These are phyloP conservation scores for Elsinoe necatrix DNA, from an alignment of 2,329 filamentous ascomycete species.

Conservation along the genomic window DNA sequence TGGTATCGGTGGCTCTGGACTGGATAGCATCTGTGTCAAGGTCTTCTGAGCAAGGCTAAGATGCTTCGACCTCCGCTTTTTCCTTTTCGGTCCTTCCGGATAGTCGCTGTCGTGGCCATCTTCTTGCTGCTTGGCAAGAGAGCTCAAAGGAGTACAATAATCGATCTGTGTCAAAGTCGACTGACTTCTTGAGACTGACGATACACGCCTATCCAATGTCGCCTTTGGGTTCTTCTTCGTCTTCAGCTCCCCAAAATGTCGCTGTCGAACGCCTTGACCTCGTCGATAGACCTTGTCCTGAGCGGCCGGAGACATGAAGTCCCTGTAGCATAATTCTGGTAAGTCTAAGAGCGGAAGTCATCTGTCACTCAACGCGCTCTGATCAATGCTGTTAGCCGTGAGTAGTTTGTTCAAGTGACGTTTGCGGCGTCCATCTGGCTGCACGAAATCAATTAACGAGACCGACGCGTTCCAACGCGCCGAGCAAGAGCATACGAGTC, in stretches of 20 bases:
- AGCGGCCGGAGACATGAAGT: not conserved
- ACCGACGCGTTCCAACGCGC: not conserved
- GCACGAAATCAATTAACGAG: not conserved
- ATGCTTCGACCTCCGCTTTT: not conserved
- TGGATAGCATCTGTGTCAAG: conserved; percentile 10
- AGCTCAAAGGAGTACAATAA: conserved; percentile 8
- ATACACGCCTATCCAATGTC: not conserved
- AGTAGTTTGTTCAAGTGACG: not conserved
- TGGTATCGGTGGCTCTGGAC: not conserved
- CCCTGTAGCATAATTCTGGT: not conserved
- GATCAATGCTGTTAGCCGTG: not conserved
- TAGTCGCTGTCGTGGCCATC: conserved; percentile 1
- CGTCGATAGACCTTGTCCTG: conserved; percentile 9
- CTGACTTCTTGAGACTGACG: not conserved
- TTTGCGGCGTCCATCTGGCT: not conserved
- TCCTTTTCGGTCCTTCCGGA: not conserved
- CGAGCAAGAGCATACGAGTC: not conserved
- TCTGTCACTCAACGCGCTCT: not conserved
- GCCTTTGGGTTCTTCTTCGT: not conserved
- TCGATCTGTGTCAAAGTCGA: conserved; percentile 12
- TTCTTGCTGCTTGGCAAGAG: not conserved
- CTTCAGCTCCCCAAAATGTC: not conserved
- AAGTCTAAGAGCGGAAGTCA: no score
- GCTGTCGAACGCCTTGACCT: not conserved
- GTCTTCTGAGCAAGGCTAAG: not conserved